Conservation (phyloP, 1,139 yeast genomes). For the Taphrina flavorubra region DNA sequence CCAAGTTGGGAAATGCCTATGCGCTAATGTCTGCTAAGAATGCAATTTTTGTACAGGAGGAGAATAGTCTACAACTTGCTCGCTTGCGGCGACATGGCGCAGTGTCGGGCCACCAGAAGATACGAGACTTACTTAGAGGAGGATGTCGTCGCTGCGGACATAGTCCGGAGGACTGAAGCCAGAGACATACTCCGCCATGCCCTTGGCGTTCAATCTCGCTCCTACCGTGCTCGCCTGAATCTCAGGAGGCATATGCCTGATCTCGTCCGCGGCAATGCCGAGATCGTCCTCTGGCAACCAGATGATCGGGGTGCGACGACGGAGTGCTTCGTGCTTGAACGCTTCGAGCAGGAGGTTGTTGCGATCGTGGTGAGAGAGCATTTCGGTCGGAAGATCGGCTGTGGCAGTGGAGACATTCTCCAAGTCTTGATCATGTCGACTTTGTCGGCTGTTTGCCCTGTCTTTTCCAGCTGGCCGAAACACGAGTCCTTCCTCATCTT, state of each 20-base stretch:
- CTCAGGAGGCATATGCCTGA: slow-evolving; percentile 51
- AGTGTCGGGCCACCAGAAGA: too few relatives aligned
- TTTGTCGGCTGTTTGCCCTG: neutral
- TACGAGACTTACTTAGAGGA: neutral
- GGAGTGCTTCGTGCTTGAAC: slow-evolving; percentile 74
- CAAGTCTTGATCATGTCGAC: neutral
- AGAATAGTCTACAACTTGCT: neutral
- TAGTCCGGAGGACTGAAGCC: slow-evolving; percentile 32
- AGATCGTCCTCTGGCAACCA: slow-evolving; percentile 90
- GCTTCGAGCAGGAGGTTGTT: slow-evolving; percentile 39
- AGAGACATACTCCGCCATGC: slow-evolving; percentile 17
- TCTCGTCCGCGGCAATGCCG: slow-evolving; percentile 72
- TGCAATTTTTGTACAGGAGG: neutral
- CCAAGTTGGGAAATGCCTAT: neutral
- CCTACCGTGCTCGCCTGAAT: slow-evolving; percentile 28
- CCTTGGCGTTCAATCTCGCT: slow-evolving; percentile 22
- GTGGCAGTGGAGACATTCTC: neutral
- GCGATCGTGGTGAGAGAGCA: slow-evolving; percentile 1
- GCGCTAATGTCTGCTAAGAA: neutral
- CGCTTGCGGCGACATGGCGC: too few relatives aligned
- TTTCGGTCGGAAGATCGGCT: neutral
- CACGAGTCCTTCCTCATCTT: neutral
- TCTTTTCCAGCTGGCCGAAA: neutral
- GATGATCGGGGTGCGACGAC: slow-evolving; percentile 68
- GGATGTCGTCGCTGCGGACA: slow-evolving; percentile 32